Evolutionary conservation across 805 yeast genomes (phyloP), one percentile per base, ranked within the genome.

Genomic region (Lipomyces anomalus): DNA sequence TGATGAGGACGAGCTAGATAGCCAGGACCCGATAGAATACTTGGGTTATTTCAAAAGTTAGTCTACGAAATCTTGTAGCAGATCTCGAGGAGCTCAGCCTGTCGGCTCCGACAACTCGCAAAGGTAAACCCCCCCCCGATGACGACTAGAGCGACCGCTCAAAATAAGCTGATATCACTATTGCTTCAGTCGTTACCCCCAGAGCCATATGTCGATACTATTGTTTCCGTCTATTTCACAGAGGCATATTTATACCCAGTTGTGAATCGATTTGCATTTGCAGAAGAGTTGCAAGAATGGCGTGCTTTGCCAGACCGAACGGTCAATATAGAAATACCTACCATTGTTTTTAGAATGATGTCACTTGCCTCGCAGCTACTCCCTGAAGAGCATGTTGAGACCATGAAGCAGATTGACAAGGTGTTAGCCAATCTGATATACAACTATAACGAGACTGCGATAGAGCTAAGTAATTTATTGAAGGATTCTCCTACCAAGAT

Each of bases 101-200:
- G n/a, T n/a, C n/a, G n/a, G n/a, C n/a, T n/a, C n/a, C n/a, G n/a
- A n/a, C n/a, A n/a, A n/a, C n/a, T n/a, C n/a, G n/a, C n/a, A n/a
- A n/a, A n/a, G n/a, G n/a, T n/a, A n/a, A n/a, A n/a, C n/a, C n/a
- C n/a, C n/a, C n/a, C n/a, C n/a, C n/a, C n/a, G n/a, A n/a, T n/a
- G n/a, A n/a, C n/a, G n/a, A n/a, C n/a, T n/a, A n/a, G n/a, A n/a
- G n/a, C n/a, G n/a, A n/a, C n/a, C n/a, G n/a, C n/a, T n/a, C n/a
- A n/a, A n/a, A 39, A 38, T 11, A 48, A 50, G 36, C 22, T 44
- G 21, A 41, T 48, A 9, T 38, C 38, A 33, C 44, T 48, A 26
- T 32, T 43, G 13, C 42, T 50, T 11, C 46, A 49, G 22, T 40
- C 42, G n/a, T 47, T 50, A 52, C 55, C 55, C 4, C 55, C 55